phyloP scores from a whole-genome alignment of 2,329 filamentous ascomycete genomes.

The Dryadomyces sulphureus region DNA sequence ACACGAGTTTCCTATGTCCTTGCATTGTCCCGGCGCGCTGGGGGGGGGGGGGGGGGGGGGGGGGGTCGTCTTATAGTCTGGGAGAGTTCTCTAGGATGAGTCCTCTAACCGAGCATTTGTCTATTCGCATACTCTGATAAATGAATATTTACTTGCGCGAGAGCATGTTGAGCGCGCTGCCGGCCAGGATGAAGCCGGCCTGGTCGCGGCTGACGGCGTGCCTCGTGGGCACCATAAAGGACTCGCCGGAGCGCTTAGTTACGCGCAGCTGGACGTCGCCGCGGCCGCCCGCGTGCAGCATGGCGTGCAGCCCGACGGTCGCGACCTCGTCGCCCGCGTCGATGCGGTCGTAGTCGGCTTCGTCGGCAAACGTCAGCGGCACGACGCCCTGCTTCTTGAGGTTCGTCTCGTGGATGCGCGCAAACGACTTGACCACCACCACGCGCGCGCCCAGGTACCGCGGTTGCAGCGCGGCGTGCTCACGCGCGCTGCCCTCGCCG shows the following conservation, averaged over 20 bases:
- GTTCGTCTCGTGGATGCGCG: conserved; percentile 86
- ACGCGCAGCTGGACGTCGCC: conserved; percentile 60
- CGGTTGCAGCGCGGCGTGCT: conserved; percentile 78
- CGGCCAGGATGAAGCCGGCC: conserved; percentile 80
- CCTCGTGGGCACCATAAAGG: conserved; percentile 59
- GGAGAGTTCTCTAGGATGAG: too few species aligned
- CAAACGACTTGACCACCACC: conserved; percentile 69
- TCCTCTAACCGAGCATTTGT: too few species aligned
- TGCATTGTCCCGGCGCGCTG: too few species aligned
- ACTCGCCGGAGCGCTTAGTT: conserved; percentile 47
- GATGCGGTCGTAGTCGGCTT: conserved; percentile 76
- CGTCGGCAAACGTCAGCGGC: conserved; percentile 78
- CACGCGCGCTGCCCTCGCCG: conserved; percentile 72
- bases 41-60: too few species aligned
- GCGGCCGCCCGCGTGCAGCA: conserved; percentile 62
- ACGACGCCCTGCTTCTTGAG: conserved; percentile 96
- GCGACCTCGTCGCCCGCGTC: conserved; percentile 68
- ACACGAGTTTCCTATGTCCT: too few species aligned
- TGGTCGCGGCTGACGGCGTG: conserved; percentile 85
- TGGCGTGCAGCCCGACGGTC: conserved; percentile 72
- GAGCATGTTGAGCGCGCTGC: conserved; percentile 83
- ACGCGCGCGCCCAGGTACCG: conserved; percentile 70
- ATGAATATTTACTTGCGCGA: too few species aligned
- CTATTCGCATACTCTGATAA: too few species aligned
- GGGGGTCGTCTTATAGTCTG: too few species aligned